phyloP scores from a whole-genome alignment of 2,329 filamentous ascomycete genomes.

The Ascochyta lentis region DNA sequence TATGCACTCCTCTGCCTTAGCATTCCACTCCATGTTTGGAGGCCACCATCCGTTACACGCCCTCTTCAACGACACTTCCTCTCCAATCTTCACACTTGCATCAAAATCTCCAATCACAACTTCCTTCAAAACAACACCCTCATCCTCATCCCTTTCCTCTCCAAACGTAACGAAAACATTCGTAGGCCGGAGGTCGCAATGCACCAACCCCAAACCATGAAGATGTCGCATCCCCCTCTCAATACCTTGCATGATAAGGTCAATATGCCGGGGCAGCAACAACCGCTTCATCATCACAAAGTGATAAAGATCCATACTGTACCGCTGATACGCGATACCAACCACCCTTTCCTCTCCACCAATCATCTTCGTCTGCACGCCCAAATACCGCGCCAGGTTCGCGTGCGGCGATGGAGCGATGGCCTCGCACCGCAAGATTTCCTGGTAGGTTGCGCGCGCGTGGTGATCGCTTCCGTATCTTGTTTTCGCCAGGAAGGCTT shows the following conservation, averaged over 20 bases:
- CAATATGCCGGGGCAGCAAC: not conserved
- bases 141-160: not conserved
- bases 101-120: constrained; percentile 12
- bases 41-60: constrained; percentile 5
- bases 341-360: not conserved
- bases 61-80: constrained; percentile 3
- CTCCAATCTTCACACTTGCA: not conserved
- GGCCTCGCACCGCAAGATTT: not conserved
- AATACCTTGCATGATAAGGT: not conserved
- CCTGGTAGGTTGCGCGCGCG: not conserved
- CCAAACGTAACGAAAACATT: not conserved
- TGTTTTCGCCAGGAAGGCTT: not conserved
- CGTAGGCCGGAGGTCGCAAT: constrained; percentile 11
- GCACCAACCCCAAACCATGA: constrained; percentile 3
- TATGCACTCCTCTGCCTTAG: not conserved
- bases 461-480: not conserved
- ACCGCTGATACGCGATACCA: constrained; percentile 10
- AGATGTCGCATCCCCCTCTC: not conserved
- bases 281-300: not conserved
- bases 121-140: not conserved
- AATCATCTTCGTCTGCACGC: not conserved
- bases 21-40: not conserved
- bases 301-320: constrained; percentile 7
- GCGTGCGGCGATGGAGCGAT: not conserved
- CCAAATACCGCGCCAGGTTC: constrained; percentile 11